phyloP scores from a whole-genome alignment of 2,329 filamentous ascomycete genomes.

The Nothopassalora personata region DNA sequence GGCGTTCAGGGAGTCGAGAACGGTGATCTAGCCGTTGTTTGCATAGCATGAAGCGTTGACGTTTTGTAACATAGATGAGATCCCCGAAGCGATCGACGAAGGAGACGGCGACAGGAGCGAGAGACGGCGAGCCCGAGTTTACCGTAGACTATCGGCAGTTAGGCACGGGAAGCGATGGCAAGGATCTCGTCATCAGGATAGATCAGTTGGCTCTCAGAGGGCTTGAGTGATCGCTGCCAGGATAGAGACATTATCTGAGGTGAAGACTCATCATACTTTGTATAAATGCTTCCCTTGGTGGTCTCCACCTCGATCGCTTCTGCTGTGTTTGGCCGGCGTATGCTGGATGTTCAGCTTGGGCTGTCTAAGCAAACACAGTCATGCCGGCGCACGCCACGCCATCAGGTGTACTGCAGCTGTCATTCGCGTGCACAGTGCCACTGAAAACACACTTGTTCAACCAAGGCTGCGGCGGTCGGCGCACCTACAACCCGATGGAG shows the following conservation, averaged over 20 bases:
- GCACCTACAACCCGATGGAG: background rate
- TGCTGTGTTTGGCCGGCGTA: too few species aligned
- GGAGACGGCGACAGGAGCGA: background rate
- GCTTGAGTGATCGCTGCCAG: background rate
- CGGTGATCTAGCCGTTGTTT: background rate
- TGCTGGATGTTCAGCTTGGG: too few species aligned
- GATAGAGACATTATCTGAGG: background rate
- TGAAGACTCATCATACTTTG: background rate
- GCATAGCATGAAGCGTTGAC: constrained; percentile 9
- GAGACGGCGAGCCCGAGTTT: background rate
- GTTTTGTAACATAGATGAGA: constrained; percentile 1
- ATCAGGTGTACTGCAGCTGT: background rate
- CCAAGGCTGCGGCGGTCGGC: too few species aligned
- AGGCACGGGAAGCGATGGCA: background rate
- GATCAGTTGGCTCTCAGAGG: background rate
- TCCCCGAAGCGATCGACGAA: background rate
- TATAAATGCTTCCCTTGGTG: too few species aligned
- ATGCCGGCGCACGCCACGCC: too few species aligned
- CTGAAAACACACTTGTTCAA: background rate
- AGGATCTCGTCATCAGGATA: background rate
- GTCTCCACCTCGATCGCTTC: too few species aligned
- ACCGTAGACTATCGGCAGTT: background rate
- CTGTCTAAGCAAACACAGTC: too few species aligned
- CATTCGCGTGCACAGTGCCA: background rate
- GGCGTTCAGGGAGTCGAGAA: background rate